phyloP scores from a whole-genome alignment of 2,329 filamentous ascomycete genomes.

The Coniosporium tulheliwenetii region DNA sequence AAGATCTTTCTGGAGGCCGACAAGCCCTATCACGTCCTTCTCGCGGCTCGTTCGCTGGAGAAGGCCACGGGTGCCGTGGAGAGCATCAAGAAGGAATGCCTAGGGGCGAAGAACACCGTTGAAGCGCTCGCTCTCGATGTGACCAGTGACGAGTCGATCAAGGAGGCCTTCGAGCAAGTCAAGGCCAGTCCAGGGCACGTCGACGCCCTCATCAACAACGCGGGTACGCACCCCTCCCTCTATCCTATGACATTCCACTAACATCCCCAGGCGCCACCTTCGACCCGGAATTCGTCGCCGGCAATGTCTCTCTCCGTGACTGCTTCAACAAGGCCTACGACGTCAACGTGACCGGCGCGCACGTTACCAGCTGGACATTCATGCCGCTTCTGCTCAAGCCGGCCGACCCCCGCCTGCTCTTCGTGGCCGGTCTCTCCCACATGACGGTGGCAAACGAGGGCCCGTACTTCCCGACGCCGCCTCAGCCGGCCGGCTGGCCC shows the following conservation, averaged over 20 bases:
- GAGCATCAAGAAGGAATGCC: conserved; percentile 23
- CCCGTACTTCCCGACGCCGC: conserved; percentile 11
- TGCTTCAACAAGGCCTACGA: conserved; percentile 31
- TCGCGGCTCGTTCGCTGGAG: conserved; percentile 36
- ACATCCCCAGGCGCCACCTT: conserved; percentile 23
- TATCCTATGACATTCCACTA: background rate
- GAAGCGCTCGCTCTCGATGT: conserved; percentile 33
- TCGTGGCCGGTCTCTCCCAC: conserved; percentile 25
- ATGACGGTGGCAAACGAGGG: conserved; percentile 16
- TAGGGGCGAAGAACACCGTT: conserved; percentile 25
- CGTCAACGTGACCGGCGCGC: conserved; percentile 33
- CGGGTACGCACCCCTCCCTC: conserved; percentile 35
- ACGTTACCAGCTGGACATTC: conserved; percentile 23
- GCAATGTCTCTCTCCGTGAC: conserved; percentile 15
- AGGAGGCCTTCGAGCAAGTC: conserved; percentile 17
- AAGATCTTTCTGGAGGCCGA: background rate
- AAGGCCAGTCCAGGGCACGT: conserved; percentile 16
- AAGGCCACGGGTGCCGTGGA: conserved; percentile 36
- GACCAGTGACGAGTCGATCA: conserved; percentile 19
- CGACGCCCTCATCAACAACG: conserved; percentile 35
- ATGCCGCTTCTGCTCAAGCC: conserved; percentile 28
- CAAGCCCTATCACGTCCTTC: conserved; percentile 1
- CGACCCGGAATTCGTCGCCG: conserved; percentile 19
- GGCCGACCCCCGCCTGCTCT: conserved; percentile 22
- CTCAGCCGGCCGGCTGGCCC: conserved; percentile 28